phyloP scores from a whole-genome alignment of 306 rosid species.

The Elaeagnus macrophylla region DNA sequence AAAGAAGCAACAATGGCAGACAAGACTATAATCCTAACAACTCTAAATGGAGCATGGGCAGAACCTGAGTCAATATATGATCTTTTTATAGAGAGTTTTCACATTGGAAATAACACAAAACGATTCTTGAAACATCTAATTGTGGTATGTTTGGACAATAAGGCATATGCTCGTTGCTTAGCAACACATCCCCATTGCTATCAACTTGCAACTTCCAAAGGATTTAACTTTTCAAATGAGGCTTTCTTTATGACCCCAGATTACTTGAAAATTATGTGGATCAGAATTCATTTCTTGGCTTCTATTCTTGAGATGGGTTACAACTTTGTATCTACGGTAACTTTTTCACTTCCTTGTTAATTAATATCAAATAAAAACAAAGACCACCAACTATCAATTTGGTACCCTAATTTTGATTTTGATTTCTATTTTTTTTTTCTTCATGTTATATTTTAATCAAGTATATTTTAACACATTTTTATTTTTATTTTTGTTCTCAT shows the following conservation, averaged over 20 bases:
- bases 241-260: constrained; percentile 56
- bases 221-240: constrained; percentile 46
- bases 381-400: no score
- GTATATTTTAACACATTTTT: no score
- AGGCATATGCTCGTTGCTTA: constrained; percentile 57
- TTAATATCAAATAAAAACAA: neutral
- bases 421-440: no score
- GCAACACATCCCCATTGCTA: constrained; percentile 58
- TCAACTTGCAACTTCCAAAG: constrained; percentile 33
- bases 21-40: constrained; percentile 62
- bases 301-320: constrained; percentile 54
- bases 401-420: no score
- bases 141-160: constrained; percentile 54
- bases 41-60: constrained; percentile 85
- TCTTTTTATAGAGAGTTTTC: constrained; percentile 62
- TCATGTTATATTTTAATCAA: no score
- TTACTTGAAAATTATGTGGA: constrained; percentile 89
- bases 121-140: constrained; percentile 56
- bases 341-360: neutral
- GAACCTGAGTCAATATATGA: constrained; percentile 68
- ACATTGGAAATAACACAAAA: constrained; percentile 44
- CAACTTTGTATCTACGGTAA: constrained; percentile 80
- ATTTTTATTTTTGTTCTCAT: no score
- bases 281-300: constrained; percentile 50
- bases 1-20: constrained; percentile 47